Percentiles rank a stretch among this genome's conserved stretches.
Evolutionary conservation across 2,329 filamentous ascomycete species (phyloP).

Genomic region (Neonectria coccinea): DNA sequence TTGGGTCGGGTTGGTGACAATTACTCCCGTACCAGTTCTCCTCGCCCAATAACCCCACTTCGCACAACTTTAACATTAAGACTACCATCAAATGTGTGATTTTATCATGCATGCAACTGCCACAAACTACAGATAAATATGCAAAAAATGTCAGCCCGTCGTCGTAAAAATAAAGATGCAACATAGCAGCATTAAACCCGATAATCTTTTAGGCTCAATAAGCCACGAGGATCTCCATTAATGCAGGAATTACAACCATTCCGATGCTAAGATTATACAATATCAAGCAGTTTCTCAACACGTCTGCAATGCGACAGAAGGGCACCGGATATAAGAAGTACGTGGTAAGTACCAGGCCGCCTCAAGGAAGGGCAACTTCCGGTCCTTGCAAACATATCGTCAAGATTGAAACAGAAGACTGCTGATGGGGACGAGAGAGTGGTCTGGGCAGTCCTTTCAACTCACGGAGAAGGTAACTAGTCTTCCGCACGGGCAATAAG

Average conservation of each 20-base stretch:
- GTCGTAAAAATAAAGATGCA: conserved; percentile 27
- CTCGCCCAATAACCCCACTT: not conserved
- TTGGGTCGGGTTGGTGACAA: conserved; percentile 29
- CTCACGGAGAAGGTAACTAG: too few species aligned
- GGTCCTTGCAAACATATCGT: too few species aligned
- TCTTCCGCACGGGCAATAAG: too few species aligned
- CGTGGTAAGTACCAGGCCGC: conserved; percentile 49
- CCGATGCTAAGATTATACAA: conserved; percentile 62
- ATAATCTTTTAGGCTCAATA: conserved; percentile 39
- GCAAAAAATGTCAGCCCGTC: conserved; percentile 22
- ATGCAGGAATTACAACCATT: conserved; percentile 60
- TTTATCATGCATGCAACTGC: conserved; percentile 65
- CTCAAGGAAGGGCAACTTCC: too few species aligned
- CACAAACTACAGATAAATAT: conserved; percentile 61
- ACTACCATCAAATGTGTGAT: conserved; percentile 64
- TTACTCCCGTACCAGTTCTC: conserved; percentile 25
- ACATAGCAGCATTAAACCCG: conserved; percentile 8
- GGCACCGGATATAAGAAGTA: conserved; percentile 63
- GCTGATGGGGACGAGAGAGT: too few species aligned
- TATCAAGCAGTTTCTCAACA: conserved; percentile 62
- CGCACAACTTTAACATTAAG: conserved; percentile 57
- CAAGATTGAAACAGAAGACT: too few species aligned
- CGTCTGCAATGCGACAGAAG: conserved; percentile 58
- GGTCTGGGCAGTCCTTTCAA: too few species aligned
- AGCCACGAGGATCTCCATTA: conserved; percentile 56